Evolutionary conservation across 768 basidiomycete genomes (phyloP).

Genomic region (Termitomyces titanicus): DNA sequence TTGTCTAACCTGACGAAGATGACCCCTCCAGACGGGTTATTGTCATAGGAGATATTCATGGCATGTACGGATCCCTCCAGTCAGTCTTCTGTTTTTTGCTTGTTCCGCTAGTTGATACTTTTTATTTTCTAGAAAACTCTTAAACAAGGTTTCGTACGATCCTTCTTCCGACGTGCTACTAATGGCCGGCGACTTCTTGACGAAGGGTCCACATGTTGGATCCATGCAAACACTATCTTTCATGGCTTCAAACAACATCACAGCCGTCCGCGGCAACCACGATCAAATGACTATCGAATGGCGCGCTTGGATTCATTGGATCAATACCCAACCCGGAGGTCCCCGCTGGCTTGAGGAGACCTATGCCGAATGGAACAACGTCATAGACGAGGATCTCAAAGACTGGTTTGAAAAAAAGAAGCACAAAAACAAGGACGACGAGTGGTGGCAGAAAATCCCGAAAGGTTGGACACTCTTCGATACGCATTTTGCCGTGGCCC

Average conservation of each 20-base stretch:
- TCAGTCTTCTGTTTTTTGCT: conserved; percentile 27
- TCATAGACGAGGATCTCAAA: conserved; percentile 30
- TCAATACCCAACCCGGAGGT: conserved; percentile 43
- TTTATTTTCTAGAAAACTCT: conserved; percentile 51
- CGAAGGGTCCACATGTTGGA: conserved; percentile 61
- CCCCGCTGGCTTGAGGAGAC: conserved; percentile 52
- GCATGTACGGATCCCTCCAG: conserved; percentile 68
- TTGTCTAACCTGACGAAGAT: conserved; percentile 30
- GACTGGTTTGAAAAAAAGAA: conserved; percentile 35
- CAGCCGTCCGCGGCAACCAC: conserved; percentile 91
- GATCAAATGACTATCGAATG: conserved; percentile 91
- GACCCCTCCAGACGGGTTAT: conserved; percentile 56
- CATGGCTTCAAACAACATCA: conserved; percentile 59
- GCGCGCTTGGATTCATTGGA: conserved; percentile 85
- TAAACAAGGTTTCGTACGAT: conserved; percentile 58
- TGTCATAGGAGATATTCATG: conserved; percentile 87
- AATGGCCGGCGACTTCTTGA: conserved; percentile 79
- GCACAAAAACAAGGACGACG: conserved; percentile 20
- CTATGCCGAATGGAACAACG: conserved; percentile 40
- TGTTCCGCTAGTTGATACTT: not conserved
- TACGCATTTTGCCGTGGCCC: conserved; percentile 77
- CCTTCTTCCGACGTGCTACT: conserved; percentile 64
- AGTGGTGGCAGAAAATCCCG: conserved; percentile 54
- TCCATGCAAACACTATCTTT: conserved; percentile 63
- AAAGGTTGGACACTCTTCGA: conserved; percentile 70